Percentiles rank a stretch among this genome's conserved stretches.
phyloP scores from a whole-genome alignment of 257 asterid genomes.

The Gynochthodes officinalis region DNA sequence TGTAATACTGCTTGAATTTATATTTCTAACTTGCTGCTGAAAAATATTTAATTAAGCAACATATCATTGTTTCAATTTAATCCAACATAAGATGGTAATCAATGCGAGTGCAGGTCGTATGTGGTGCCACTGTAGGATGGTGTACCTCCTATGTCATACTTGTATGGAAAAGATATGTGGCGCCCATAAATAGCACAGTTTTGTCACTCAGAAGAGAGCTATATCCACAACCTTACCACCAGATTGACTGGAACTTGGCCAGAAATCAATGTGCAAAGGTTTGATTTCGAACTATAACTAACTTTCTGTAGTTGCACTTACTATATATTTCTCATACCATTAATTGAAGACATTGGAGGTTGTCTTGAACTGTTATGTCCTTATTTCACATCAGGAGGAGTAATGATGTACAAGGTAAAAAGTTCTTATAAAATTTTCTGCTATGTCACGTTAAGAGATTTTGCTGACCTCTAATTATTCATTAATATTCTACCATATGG shows the following conservation, averaged over 20 bases:
- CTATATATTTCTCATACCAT: not conserved
- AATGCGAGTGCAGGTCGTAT: slow-evolving; percentile 46
- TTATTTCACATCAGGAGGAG: too few species aligned
- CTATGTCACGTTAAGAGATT: too few species aligned
- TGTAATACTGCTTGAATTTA: not conserved
- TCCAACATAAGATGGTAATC: not conserved
- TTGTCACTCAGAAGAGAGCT: slow-evolving; percentile 56
- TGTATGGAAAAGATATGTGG: slow-evolving; percentile 51
- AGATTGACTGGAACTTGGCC: slow-evolving; percentile 51
- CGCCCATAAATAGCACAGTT: slow-evolving; percentile 34
- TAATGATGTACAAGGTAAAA: too few species aligned
- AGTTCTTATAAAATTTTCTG: too few species aligned
- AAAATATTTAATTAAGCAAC: too few species aligned
- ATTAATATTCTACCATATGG: too few species aligned
- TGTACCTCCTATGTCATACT: slow-evolving; percentile 67
- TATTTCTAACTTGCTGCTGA: too few species aligned
- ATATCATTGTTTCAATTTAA: too few species aligned
- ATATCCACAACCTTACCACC: slow-evolving; percentile 40
- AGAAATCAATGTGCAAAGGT: slow-evolving; percentile 68
- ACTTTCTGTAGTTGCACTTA: not conserved
- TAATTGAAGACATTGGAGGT: not conserved
- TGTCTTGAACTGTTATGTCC: not conserved
- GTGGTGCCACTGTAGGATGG: slow-evolving; percentile 77
- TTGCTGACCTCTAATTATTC: too few species aligned
- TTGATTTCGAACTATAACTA: not conserved